Conservation (phyloP, 176 grass and related monocot species). For the Oryza australiensis region DNA sequence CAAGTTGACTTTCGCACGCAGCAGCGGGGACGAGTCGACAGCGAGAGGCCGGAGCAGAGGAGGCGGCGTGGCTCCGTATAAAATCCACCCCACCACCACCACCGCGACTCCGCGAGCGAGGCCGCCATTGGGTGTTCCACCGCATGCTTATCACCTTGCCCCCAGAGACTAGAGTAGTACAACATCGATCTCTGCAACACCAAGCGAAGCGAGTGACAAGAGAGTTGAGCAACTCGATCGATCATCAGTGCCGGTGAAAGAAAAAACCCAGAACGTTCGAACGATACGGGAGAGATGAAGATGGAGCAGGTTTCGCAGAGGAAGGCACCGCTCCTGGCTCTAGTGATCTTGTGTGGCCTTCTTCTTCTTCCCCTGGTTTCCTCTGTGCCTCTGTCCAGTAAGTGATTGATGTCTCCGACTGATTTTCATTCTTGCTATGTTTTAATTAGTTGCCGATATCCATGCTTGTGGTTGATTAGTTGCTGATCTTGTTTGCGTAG, state of each 20-base stretch:
- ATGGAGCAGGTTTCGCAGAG: slow-evolving; percentile 18
- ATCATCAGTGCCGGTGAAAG: not conserved
- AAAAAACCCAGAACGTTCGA: not conserved
- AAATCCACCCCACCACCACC: slow-evolving; percentile 22
- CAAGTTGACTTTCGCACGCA: slow-evolving; percentile 25
- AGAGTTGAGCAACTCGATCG: not conserved
- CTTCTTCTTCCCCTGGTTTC: slow-evolving; percentile 45
- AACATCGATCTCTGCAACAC: not conserved
- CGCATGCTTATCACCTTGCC: slow-evolving; percentile 5
- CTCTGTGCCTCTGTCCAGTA: slow-evolving; percentile 69
- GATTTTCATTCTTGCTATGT: not conserved
- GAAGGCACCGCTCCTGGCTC: slow-evolving; percentile 27
- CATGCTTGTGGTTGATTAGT: not conserved
- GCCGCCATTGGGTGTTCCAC: slow-evolving; percentile 15
- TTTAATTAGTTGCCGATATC: not conserved
- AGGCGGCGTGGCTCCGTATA: slow-evolving; percentile 21
- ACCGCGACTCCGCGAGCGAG: not conserved
- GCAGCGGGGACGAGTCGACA: not conserved
- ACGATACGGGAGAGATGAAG: not conserved
- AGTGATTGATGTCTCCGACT: slow-evolving; percentile 12
- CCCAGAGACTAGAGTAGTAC: not conserved
- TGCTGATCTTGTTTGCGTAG: slow-evolving; percentile 7
- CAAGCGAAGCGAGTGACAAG: not conserved
- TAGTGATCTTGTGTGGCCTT: slow-evolving; percentile 46
- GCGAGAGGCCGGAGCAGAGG: not conserved